Base-by-base conservation (phyloP, 768 basidiomycete genomes). In the Goffeauzyma gilvescens region DNA sequence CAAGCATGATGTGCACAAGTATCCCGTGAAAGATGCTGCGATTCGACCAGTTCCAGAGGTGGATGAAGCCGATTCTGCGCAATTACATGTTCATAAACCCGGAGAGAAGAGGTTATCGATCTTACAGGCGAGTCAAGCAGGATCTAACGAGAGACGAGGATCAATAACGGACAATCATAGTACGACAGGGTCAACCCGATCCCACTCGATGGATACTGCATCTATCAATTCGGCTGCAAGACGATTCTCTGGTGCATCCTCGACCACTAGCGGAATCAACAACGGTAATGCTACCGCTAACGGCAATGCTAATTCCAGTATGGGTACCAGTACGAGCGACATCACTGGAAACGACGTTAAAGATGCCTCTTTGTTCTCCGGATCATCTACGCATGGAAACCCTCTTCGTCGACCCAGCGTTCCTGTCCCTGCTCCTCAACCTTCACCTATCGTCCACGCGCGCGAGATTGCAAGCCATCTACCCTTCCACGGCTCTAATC, bases 1-100 rank as follows among this genome's bases (percentile, higher is more conserved):
- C 62, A 62, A 64, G 45, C 63, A 63, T 45, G 67, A 68, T 44
- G 56, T 65, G 9, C 58, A 64, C 35, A 58, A 59, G 34, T 55
- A 60, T 43, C 59, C 56, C 6, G 39, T 62, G 40, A 61, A 59
- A 34, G 18, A 20, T 15, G 53, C 54, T 17, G 38, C 34, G 14
- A 49, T 38, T 0, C 38, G 50, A 10, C 41, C 45, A 3, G 42
- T 59, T 1, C 57, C 57, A 1, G 51, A 49, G 14, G 48, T 62
- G 10, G 42, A 51, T 4, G 60, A 62, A 27, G 51, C 43, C 4
- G 63, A 63, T 13, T 32, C 50, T 2, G 55, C 55, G 20, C 53
- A 54, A 30, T 46, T 63, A 18, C 64, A 65, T 36, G 63, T 65
- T 3, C 64, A 65, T 50, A 34, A 51, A 15, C 60, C 63, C 0